A percentile compares a stretch with the other conserved stretches of the same genome.
Evolutionary conservation across 2,329 filamentous ascomycete species (phyloP).

Genomic region (Fusarium sp.): DNA sequence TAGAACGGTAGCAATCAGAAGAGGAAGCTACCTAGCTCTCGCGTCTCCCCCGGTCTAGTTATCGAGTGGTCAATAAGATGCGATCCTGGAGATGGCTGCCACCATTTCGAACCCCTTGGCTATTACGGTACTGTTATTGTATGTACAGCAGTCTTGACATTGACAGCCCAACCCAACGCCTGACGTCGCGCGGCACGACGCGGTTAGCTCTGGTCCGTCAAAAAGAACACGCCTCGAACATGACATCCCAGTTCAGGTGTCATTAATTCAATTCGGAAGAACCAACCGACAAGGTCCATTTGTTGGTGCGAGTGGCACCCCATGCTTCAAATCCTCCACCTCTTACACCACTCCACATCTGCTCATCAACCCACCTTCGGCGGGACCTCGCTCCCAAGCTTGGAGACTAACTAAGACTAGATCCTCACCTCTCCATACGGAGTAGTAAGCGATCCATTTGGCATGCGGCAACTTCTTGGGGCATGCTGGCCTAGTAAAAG

Average conservation of each 20-base stretch:
- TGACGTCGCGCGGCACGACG: constrained; percentile 5
- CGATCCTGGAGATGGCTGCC: constrained; percentile 41
- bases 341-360: constrained; percentile 50
- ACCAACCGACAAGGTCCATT: constrained; percentile 40
- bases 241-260: constrained; percentile 24
- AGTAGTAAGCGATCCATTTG: constrained; percentile 51
- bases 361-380: constrained; percentile 51
- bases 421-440: constrained; percentile 44
- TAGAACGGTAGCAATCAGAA: constrained; percentile 30
- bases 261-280: constrained; percentile 37
- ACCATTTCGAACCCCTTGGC: constrained; percentile 12
- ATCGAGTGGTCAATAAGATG: constrained; percentile 25
- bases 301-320: constrained; percentile 37
- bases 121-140: background rate
- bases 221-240: constrained; percentile 39
- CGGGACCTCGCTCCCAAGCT: constrained; percentile 50
- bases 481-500: constrained; percentile 39
- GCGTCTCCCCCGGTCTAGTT: constrained; percentile 13
- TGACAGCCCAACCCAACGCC: constrained; percentile 1
- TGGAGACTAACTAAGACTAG: constrained; percentile 46
- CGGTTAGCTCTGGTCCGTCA: constrained; percentile 18
- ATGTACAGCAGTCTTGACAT: constrained; percentile 11
- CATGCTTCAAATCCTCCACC: constrained; percentile 47
- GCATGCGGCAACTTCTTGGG: constrained; percentile 45
- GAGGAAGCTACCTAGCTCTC: constrained; percentile 16